Evolutionary conservation across 805 yeast species (phyloP), one percentile per base, ranked within the genome.

Genomic region (Zygotorulaspora chibaensis): DNA sequence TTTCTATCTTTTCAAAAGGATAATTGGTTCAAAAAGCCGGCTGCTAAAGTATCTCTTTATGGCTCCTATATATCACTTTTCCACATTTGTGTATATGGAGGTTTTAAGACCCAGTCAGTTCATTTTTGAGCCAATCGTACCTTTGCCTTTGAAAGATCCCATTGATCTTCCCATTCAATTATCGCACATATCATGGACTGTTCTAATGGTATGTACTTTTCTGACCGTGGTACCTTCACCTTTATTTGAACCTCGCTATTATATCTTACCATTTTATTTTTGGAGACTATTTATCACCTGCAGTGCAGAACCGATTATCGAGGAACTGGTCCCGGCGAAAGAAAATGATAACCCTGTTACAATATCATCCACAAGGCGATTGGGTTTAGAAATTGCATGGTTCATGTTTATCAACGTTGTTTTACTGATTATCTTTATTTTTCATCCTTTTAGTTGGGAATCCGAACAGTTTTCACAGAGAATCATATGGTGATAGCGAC

Each of bases 211-310:
- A 0, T 82, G 89, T 35, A 70, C 79, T 0, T 56, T 73, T 1
- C 62, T 79, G 5, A 84, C 93, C 0, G 71, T 93, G 16, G 77
- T 85, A 0, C 96, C 98, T 16, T 83, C 96, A 0, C 99, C 98
- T 4, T 71, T 93, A 52, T 82, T 93, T 58, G 99, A 93, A 65
- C 96, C 97, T 40, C 77, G 99, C 47, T 93, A 93, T 63, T 93
- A 84, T 63, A 86, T 91, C 40, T 56, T 88, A 4, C 97, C 98
- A 3, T 81, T 78, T 59, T 62, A 85, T 10, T 64, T 89, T 33
- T 88, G 90, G 80, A 76, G 97, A 55, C 43, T 87, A 2, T 74
- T 79, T 46, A 63, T 75, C 12, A 65, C 66, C 10, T 59, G 65
- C 40, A 54, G 56, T 39, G 60, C 63, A 11, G 78, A 80, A 13